Base-by-base conservation (phyloP, 768 basidiomycete species). In the Tricholoma bakamatsutake region DNA sequence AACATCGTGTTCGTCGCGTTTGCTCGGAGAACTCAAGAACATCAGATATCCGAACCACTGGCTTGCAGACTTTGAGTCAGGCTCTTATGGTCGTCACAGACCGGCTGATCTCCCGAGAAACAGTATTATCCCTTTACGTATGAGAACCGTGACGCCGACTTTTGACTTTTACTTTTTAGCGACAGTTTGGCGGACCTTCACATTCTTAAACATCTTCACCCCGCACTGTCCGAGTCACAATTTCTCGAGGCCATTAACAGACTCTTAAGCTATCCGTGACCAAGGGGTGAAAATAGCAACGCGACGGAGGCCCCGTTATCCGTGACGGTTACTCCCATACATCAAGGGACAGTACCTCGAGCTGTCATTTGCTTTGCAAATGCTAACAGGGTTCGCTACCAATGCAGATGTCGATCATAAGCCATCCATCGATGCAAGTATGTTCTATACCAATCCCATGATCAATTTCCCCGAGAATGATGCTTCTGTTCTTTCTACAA, bases 41-140 rank as follows among this genome's bases (percentile, higher is more conserved):
- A 67, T 71, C 37, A 71, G 71, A 4, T 74, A 69, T 57, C 73
- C 73, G 2, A 60, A 56, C 9, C 73, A 72, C 56, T 73, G 72
- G 73, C 66, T 75, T 34, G 61, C 65, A 46, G 71, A 72, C 10
- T 69, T 65, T n/a, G 60, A 66, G 50, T 59, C 57, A 12, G 50
- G 71, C 12, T 57, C 73, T 8, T 58, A 61, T 34, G 64, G 56
- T 71, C 40, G 45, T 58, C 30, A 66, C 66, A 39, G 66, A 69
- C 55, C 61, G 61, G 52, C 53, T 55, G 17, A 64, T 67, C 5
- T 72, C 69, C 61, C 53, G 59, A 13, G 63, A 53, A 7, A 40
- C 37, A 3, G 59, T 63, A 24, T 24, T 24, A 24, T 24, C 21
- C 21, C 21, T 24, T 24, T 24, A 24, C 21, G 21, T 24, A 24